Conservation (phyloP, 768 basidiomycete genomes). For the Suillus paluster region DNA sequence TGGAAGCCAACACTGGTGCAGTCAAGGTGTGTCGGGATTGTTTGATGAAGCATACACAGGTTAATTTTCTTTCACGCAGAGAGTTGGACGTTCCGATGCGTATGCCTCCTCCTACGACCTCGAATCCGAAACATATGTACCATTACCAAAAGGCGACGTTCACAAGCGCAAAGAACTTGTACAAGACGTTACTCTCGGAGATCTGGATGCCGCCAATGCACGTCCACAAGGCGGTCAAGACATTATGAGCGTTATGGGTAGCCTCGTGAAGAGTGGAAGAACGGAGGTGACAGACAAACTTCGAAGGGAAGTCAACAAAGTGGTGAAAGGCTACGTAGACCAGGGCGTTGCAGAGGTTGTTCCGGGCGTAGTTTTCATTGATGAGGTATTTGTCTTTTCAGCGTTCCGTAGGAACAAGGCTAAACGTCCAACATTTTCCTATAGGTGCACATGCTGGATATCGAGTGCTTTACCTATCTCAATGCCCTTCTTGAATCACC, state of each 20-base stretch:
- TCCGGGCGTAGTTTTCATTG: constrained; percentile 97
- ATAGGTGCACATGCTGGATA: constrained; percentile 99
- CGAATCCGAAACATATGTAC: constrained; percentile 98
- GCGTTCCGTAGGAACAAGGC: background rate
- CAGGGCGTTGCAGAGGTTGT: constrained; percentile 98
- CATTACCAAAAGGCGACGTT: constrained; percentile 94
- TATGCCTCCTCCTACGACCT: constrained; percentile 98
- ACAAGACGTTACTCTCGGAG: constrained; percentile 93
- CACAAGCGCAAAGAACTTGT: constrained; percentile 96
- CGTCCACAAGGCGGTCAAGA: constrained; percentile 96
- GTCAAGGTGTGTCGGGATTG: constrained; percentile 70
- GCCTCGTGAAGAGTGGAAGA: constrained; percentile 86
- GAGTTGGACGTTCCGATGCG: constrained; percentile 95
- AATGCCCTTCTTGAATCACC: constrained; percentile 94
- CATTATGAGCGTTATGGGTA: constrained; percentile 98
- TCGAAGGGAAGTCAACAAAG: constrained; percentile 93
- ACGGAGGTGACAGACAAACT: constrained; percentile 99
- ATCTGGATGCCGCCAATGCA: constrained; percentile 95
- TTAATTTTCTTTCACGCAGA: constrained; percentile 46
- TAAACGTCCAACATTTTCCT: constrained; percentile 6
- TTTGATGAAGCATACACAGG: background rate
- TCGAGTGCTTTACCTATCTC: constrained; percentile 98
- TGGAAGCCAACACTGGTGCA: constrained; percentile 92
- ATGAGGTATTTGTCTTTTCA: constrained; percentile 69
- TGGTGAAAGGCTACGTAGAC: constrained; percentile 96